Percentiles rank a stretch among this genome's conserved stretches.
Conservation (phyloP, 257 asterid genomes). For the Anisodus acutangulus region DNA sequence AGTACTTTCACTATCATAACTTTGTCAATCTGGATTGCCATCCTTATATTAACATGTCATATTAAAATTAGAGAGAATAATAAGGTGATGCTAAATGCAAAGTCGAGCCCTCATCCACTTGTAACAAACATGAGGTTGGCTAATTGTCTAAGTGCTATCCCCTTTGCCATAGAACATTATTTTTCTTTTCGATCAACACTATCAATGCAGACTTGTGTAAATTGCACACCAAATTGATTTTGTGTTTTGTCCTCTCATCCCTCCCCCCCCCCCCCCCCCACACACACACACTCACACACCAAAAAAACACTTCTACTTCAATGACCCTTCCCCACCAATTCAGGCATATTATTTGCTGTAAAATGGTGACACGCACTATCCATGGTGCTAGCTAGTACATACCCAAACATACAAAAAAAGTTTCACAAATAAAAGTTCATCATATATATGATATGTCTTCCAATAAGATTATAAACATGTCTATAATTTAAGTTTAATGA, state of each 20-base stretch:
- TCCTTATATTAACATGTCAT: constrained; percentile 7
- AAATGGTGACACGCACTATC: constrained; percentile 29
- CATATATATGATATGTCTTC: background rate
- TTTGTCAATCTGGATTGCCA: constrained; percentile 19
- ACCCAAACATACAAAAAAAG: background rate
- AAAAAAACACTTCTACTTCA: background rate
- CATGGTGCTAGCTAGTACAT: background rate
- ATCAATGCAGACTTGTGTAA: background rate
- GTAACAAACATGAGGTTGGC: constrained; percentile 28
- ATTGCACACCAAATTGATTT: background rate
- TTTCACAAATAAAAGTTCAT: background rate
- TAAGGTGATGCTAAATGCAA: constrained; percentile 22
- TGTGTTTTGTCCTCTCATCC: constrained; percentile 3
- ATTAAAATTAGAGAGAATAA: background rate
- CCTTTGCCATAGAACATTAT: background rate
- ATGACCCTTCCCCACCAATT: background rate
- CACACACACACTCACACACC: background rate
- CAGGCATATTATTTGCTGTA: constrained; percentile 30
- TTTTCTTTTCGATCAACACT: background rate
- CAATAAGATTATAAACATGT: background rate
- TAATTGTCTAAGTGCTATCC: background rate
- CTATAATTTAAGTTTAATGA: background rate
- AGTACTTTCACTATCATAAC: constrained; percentile 10
- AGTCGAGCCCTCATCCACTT: constrained; percentile 24
- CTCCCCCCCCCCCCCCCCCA: constrained; percentile 20